Evolutionary conservation across 2,329 filamentous ascomycete species (phyloP), one percentile per base, ranked within the genome.

Genomic region (Stagonosporopsis cucurbitacearum): DNA sequence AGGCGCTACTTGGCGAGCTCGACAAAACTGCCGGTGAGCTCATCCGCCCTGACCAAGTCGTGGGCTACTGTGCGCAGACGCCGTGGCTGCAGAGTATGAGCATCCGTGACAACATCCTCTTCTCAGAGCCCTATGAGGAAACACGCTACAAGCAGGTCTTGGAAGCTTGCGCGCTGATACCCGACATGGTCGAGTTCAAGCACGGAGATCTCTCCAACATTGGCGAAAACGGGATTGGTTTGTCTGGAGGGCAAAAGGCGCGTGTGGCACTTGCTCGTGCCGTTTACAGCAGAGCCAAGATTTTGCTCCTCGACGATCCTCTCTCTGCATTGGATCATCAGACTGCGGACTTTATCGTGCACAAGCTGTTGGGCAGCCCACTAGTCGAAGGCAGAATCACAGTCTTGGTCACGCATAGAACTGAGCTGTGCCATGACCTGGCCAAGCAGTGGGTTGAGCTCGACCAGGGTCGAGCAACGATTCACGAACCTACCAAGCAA

Each of bases 391-490:
- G 75, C 9, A 79, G 86, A 19, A 85, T 79, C 0, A 75, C 83
- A 0, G 77, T 89, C 23, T 75, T 89, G 15, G 86, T 86, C 17
- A 89, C 87, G 1, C 87, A 89, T 75, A 82, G 86, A 1, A 84
- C 81, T 0, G 88, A 93, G 58, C 78, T 96, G 9, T 90, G 92
- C 56, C 83, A 86, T 19, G 81, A 84, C n/a, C 79, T 92, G 39
- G 90, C 92, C 2, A 80, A 87, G 44, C 89, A 95, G 67, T 82
- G 92, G 15, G 77, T 96, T 9, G 86, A 92, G 52, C 81, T 96
- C 9, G 73, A 81, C 0, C 79, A 88, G 32, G 88, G 89, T 1
- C 77, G 73, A 45, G 87, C 85, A 13, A 68, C 52, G 1, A 65
- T 76, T 3, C 68, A 75, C 35, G 75, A 76, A 43, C 71, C 39